Conservation (phyloP, 257 asterid species). For the Mentha longifolia region DNA sequence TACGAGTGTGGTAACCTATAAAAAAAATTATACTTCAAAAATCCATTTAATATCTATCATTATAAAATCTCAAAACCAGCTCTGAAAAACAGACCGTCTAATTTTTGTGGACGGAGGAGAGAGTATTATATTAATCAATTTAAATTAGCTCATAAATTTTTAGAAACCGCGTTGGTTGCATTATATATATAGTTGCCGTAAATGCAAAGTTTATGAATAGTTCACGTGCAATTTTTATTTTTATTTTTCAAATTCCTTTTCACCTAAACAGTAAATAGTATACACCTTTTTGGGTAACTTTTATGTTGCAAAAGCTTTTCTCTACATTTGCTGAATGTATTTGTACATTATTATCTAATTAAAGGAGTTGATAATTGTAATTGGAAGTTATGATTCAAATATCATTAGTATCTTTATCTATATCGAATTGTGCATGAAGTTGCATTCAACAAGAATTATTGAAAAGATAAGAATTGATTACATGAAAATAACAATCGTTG, state of each 20-base stretch:
- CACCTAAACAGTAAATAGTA: not conserved
- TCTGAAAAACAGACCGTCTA: no score
- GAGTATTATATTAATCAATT: slow-evolving; percentile 19
- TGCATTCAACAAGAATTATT: no score
- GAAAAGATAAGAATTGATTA: no score
- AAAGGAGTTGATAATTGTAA: not conserved
- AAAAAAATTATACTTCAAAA: no score
- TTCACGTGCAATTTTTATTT: not conserved
- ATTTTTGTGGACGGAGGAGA: no score
- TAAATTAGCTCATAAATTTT: slow-evolving; percentile 28
- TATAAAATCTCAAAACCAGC: no score
- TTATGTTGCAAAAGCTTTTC: not conserved
- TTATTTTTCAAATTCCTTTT: not conserved
- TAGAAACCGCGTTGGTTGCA: slow-evolving; percentile 14
- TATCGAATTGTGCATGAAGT: not conserved
- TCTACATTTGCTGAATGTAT: not conserved
- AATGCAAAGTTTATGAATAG: slow-evolving; percentile 24
- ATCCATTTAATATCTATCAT: no score
- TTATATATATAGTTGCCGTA: not conserved
- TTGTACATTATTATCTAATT: not conserved
- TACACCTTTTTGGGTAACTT: not conserved
- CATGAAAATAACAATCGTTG: no score
- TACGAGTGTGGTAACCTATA: no score
- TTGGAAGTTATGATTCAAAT: not conserved
- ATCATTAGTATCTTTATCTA: not conserved